These are phyloP conservation scores for Fomitopsis serialis DNA, from an alignment of 768 basidiomycete species.

Conservation along the genomic window DNA sequence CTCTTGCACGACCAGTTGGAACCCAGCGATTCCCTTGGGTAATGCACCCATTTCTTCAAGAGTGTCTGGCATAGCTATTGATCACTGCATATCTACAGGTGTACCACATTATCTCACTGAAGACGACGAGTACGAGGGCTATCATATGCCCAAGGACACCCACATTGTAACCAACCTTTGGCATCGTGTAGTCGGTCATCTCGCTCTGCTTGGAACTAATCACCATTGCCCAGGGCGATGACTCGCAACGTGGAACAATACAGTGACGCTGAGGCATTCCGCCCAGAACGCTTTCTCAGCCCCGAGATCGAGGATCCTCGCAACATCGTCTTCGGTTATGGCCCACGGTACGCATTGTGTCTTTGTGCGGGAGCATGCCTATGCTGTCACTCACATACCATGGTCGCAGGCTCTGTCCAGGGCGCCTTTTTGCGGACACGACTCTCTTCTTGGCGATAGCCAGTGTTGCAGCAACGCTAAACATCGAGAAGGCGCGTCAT, in stretches of 20 bases:
- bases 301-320: constrained; percentile 29
- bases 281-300: constrained; percentile 44
- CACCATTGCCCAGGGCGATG: not conserved
- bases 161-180: constrained; percentile 17
- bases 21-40: not conserved
- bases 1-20: not conserved
- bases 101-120: constrained; percentile 13
- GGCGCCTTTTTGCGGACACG: constrained; percentile 13
- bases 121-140: constrained; percentile 19
- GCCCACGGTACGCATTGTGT: constrained; percentile 23
- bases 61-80: not conserved
- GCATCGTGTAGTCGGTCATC: not conserved
- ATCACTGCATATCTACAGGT: not conserved
- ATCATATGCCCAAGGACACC: constrained; percentile 17
- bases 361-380: too few relatives aligned
- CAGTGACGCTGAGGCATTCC: constrained; percentile 32
- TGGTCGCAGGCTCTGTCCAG: constrained; percentile 13
- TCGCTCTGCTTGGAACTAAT: not conserved
- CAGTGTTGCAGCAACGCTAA: too few relatives aligned
- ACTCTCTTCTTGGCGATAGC: too few relatives aligned
- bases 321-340: constrained; percentile 37
- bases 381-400: too few relatives aligned
- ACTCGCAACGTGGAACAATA: not conserved
- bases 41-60: not conserved
- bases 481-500: too few relatives aligned